Evolutionary conservation across 306 rosid species (phyloP).

Genomic region (Glycyrrhiza uralensis): DNA sequence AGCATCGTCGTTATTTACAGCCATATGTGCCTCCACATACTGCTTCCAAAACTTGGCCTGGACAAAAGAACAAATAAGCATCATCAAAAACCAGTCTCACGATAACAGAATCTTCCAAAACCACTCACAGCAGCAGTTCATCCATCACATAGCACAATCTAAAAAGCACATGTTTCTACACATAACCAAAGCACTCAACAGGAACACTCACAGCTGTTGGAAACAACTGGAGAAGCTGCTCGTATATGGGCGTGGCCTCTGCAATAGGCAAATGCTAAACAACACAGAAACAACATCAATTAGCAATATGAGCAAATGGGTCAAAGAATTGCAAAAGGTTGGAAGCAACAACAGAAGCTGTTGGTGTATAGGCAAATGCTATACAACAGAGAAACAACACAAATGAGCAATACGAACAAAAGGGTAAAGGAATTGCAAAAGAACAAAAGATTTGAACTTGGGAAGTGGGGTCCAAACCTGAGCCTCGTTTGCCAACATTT

Average conservation of each 20-base stretch:
- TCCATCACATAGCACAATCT: background rate
- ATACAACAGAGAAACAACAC: background rate
- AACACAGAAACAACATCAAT: background rate
- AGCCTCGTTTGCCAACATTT: constrained; percentile 61
- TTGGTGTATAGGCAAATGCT: constrained; percentile 68
- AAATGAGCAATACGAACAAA: background rate
- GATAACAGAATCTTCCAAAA: background rate
- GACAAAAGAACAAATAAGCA: constrained; percentile 21
- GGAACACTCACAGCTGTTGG: constrained; percentile 82
- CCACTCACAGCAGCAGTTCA: background rate
- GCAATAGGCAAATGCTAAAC: constrained; percentile 73
- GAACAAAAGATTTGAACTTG: background rate
- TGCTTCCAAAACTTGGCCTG: constrained; percentile 99
- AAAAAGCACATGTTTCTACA: background rate
- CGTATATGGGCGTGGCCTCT: constrained; percentile 83
- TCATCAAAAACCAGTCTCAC: background rate
- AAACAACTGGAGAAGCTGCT: constrained; percentile 70
- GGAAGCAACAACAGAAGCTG: constrained; percentile 59
- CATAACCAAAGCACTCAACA: constrained; percentile 3
- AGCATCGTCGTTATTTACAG: constrained; percentile 87
- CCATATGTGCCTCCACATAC: constrained; percentile 91
- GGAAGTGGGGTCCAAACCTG: constrained; percentile 39
- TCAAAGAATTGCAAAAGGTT: background rate
- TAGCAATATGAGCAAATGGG: background rate
- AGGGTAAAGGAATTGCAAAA: background rate